Evolutionary conservation across 2,329 filamentous ascomycete genomes (phyloP), one percentile per base, ranked within the genome.

Genomic region (Fusarium xylarioides): DNA sequence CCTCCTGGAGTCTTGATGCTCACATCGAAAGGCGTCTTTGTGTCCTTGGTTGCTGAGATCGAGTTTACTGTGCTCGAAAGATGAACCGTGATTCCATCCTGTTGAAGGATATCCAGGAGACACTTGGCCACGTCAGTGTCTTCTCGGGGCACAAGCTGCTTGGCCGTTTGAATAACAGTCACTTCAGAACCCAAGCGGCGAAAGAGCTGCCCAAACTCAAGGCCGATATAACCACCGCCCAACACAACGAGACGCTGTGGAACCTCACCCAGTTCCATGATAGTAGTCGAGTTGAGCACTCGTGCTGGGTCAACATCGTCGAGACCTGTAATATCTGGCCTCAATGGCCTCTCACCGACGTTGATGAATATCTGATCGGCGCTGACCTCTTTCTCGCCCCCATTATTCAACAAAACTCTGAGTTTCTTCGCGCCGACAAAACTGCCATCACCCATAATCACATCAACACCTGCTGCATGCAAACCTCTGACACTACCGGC

Each of bases 161-260:
- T 70, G 8, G 76, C 80, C 15, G 83, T 77, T 76, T 88, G 85
- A 7, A 88, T 63, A 49, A 89, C 76, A 4, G 84, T 86, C 46
- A 89, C 86, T 35, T 83, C 77, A 7, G 85, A 81, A 2, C 87
- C 86, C 19, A 89, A 77, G 23, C 87, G 81, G 2, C 83, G 79
- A 77, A 88, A 86, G 32, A 88, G 80, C 77, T 89, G 87, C 5
- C 82, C 86, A 68, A 88, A 89, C 71, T 89, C 87, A 16, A 88
- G 78, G 3, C 86, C 87, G 37, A 89, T 82, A 64, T 86, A 86
- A 8, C 87, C 86, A 9, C 86, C 87, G 3, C 87, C 86, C n/a
- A 89, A 67, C 3, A 89, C 82, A 40, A 88, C 77, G 7, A 89
- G 80, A 77, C 87, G 85, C 18, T 79, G 74, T 5, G 87, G 87